phyloP scores from a whole-genome alignment of 805 yeast genomes.

The Candida dendrica region DNA sequence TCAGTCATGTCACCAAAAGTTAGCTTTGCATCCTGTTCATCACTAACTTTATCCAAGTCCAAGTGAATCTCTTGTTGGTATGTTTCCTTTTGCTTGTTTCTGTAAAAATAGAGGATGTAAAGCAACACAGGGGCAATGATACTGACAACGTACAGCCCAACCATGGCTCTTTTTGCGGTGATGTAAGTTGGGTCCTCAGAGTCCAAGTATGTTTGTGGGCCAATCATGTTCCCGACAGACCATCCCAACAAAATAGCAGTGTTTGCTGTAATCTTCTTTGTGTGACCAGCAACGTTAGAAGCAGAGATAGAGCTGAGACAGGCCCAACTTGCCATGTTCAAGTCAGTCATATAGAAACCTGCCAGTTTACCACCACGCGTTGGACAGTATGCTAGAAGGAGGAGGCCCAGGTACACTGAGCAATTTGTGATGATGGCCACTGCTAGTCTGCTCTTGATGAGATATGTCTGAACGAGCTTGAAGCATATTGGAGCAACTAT shows the following conservation, averaged over 20 bases:
- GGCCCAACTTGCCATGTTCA: conserved; percentile 29
- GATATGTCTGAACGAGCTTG: conserved; percentile 15
- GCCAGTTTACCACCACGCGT: conserved; percentile 20
- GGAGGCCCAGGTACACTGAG: conserved; percentile 22
- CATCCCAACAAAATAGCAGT: conserved; percentile 57
- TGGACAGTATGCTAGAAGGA: conserved; percentile 24
- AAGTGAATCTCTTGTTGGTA: conserved; percentile 19
- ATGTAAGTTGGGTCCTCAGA: conserved; percentile 52
- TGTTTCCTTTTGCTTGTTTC: conserved; percentile 36
- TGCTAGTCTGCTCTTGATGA: neutral
- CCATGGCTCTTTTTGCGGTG: conserved; percentile 46
- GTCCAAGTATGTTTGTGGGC: conserved; percentile 63
- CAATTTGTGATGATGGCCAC: neutral
- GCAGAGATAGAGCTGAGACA: conserved; percentile 27
- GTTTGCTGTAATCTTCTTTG: conserved; percentile 59
- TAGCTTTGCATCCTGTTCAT: conserved; percentile 13
- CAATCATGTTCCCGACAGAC: conserved; percentile 62
- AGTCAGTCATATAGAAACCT: conserved; percentile 23
- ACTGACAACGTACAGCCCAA: conserved; percentile 37
- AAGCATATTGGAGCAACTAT: conserved; percentile 22
- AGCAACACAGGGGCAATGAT: conserved; percentile 27
- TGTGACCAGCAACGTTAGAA: conserved; percentile 61
- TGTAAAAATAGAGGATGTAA: conserved; percentile 23
- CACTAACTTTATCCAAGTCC: conserved; percentile 24
- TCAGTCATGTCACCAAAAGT: conserved; percentile 43